Percentiles rank a stretch among this genome's conserved stretches.
Evolutionary conservation across 257 asterid genomes (phyloP).

Genomic region (Lycium ferocissimum): DNA sequence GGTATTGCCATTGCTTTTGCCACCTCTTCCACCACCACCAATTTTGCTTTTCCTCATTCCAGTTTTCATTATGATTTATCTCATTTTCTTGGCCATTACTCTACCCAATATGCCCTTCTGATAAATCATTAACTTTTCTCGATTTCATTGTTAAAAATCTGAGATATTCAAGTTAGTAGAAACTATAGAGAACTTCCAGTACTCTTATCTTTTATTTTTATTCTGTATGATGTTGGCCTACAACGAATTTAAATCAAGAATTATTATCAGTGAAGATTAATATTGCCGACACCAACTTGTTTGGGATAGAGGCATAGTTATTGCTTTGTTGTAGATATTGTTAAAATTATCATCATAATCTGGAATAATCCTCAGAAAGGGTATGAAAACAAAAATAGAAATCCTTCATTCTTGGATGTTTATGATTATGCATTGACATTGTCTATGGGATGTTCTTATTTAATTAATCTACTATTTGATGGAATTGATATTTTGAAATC

Average conservation of each 20-base stretch:
- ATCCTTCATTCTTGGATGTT: not conserved
- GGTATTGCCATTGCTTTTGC: slow-evolving; percentile 18
- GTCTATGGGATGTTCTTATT: not conserved
- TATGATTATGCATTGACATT: not conserved
- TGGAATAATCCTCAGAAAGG: not conserved
- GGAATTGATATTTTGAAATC: not conserved
- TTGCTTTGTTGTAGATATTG: too few relatives aligned
- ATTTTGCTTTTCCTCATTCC: not conserved
- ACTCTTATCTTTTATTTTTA: too few relatives aligned
- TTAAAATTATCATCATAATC: not conserved
- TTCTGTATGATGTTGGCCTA: not conserved
- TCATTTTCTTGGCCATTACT: slow-evolving; percentile 10
- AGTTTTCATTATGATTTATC: not conserved
- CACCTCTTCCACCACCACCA: slow-evolving; percentile 24
- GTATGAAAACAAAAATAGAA: not conserved
- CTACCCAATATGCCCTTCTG: not conserved
- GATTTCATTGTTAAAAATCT: not conserved
- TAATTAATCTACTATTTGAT: not conserved
- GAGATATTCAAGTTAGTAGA: not conserved
- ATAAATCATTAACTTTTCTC: not conserved
- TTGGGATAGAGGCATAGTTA: too few relatives aligned
- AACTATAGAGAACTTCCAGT: not conserved
- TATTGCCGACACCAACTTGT: too few relatives aligned
- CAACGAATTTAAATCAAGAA: not conserved
- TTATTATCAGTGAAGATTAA: too few relatives aligned